phyloP scores from a whole-genome alignment of 495 filamentous ascomycete genomes.

The Aspergillus bridgeri region DNA sequence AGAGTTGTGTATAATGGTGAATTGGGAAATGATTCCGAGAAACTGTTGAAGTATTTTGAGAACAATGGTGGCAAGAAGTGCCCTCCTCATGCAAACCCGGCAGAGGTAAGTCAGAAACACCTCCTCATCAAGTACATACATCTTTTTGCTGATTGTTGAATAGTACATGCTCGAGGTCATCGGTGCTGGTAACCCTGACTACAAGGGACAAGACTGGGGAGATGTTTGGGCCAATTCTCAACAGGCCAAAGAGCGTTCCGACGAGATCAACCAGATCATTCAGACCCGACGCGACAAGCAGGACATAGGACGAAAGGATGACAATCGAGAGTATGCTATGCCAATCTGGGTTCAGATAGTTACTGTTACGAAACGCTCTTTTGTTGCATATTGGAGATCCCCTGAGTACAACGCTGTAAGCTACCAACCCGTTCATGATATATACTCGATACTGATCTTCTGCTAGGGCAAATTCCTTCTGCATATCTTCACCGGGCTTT shows the following conservation, averaged over 20 bases:
- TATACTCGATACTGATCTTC: constrained; percentile 4
- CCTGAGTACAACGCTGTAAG: constrained; percentile 54
- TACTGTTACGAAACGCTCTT: constrained; percentile 49
- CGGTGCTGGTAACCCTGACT: constrained; percentile 60
- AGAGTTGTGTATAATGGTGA: constrained; percentile 69
- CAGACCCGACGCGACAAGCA: constrained; percentile 28
- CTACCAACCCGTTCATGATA: background rate
- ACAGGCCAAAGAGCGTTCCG: constrained; percentile 39
- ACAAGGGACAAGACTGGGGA: constrained; percentile 59
- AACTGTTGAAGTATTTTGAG: constrained; percentile 62
- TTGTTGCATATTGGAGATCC: constrained; percentile 57
- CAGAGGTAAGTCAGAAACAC: constrained; percentile 42
- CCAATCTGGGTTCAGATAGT: constrained; percentile 50
- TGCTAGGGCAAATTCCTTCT: constrained; percentile 55
- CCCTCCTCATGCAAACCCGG: constrained; percentile 55
- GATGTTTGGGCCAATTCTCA: constrained; percentile 54
- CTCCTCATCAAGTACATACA: background rate
- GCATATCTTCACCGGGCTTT: constrained; percentile 62
- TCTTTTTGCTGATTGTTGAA: background rate
- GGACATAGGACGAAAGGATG: constrained; percentile 30
- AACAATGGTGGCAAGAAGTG: constrained; percentile 58
- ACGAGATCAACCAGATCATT: constrained; percentile 48
- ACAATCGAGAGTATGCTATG: constrained; percentile 58
- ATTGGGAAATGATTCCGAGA: constrained; percentile 51
- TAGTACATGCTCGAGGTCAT: constrained; percentile 66